These are phyloP conservation scores for Pseudocercospora fuligena DNA, from an alignment of 2,329 filamentous ascomycete genomes.

Conservation along the genomic window DNA sequence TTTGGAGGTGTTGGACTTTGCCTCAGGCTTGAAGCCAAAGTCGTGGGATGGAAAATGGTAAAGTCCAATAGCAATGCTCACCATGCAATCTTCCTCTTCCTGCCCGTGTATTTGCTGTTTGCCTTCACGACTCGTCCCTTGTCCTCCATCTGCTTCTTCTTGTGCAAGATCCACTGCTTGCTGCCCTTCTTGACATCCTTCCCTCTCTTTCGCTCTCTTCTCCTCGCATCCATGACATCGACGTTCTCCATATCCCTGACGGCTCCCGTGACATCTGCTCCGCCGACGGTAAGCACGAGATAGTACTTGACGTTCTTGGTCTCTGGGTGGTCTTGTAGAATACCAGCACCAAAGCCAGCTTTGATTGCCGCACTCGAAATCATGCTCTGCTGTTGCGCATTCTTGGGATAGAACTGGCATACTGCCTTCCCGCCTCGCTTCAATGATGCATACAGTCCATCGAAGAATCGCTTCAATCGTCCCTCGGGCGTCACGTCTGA, in stretches of 20 bases:
- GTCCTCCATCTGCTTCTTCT: constrained; percentile 90
- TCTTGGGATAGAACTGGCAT: constrained; percentile 98
- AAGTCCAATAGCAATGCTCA: constrained; percentile 47
- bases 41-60: background rate
- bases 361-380: constrained; percentile 88
- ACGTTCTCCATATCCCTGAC: constrained; percentile 87
- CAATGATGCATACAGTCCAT: constrained; percentile 84
- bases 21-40: background rate
- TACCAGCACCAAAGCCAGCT: constrained; percentile 91
- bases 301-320: constrained; percentile 99
- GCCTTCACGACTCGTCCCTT: constrained; percentile 95
- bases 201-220: constrained; percentile 56
- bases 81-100: constrained; percentile 81
- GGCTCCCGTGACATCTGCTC: constrained; percentile 81
- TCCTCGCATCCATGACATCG: constrained; percentile 72
- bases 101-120: constrained; percentile 89
- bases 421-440: constrained; percentile 86
- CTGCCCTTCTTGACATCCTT: constrained; percentile 72
- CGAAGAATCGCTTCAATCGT: constrained; percentile 84
- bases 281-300: constrained; percentile 87
- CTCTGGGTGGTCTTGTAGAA: constrained; percentile 92
- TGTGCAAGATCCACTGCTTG: constrained; percentile 81
- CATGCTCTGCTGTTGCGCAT: constrained; percentile 88
- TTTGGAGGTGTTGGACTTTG: background rate
- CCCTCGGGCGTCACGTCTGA: constrained; percentile 81